Evolutionary conservation across 2,329 filamentous ascomycete genomes (phyloP).

Genomic region (Colletotrichum lini): DNA sequence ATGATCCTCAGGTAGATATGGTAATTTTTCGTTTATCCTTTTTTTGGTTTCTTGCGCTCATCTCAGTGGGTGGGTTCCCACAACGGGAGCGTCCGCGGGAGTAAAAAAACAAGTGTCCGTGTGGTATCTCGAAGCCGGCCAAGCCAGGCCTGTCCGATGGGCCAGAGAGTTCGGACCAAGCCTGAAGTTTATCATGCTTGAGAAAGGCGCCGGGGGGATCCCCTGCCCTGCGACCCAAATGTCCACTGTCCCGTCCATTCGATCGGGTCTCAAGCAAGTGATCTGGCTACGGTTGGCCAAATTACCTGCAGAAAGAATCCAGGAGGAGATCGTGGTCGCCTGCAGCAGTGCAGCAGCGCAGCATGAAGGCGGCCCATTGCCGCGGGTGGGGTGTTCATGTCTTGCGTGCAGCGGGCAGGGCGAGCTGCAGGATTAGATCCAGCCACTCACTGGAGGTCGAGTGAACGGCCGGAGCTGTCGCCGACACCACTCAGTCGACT

Average conservation of each 20-base stretch:
- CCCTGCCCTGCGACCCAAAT: constrained; percentile 33
- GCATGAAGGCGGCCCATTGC: constrained; percentile 5
- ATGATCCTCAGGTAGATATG: constrained; percentile 17
- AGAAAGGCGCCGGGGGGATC: constrained; percentile 15
- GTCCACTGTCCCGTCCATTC: constrained; percentile 14
- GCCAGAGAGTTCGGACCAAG: constrained; percentile 35
- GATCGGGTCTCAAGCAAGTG: constrained; percentile 27
- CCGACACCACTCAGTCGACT: background rate
- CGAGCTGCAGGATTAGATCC: constrained; percentile 33
- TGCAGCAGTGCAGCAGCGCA: constrained; percentile 10
- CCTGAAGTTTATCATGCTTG: constrained; percentile 17
- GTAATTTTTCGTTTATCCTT: constrained; percentile 26
- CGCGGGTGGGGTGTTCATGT: constrained; percentile 31
- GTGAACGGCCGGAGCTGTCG: constrained; percentile 11
- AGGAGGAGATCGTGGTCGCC: constrained; percentile 2
- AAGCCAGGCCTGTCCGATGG: constrained; percentile 20
- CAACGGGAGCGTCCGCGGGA: constrained; percentile 29
- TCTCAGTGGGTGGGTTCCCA: constrained; percentile 5
- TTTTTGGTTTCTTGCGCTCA: background rate
- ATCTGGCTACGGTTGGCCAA: constrained; percentile 27
- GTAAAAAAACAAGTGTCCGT: constrained; percentile 8
- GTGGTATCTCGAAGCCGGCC: constrained; percentile 20
- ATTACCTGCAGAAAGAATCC: constrained; percentile 26
- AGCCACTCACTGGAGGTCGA: constrained; percentile 20
- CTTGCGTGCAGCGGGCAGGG: constrained; percentile 28